A percentile compares a stretch with the other conserved stretches of the same genome.
phyloP scores from a whole-genome alignment of 495 filamentous ascomycete species.

The Hyaloscypha finlandica region DNA sequence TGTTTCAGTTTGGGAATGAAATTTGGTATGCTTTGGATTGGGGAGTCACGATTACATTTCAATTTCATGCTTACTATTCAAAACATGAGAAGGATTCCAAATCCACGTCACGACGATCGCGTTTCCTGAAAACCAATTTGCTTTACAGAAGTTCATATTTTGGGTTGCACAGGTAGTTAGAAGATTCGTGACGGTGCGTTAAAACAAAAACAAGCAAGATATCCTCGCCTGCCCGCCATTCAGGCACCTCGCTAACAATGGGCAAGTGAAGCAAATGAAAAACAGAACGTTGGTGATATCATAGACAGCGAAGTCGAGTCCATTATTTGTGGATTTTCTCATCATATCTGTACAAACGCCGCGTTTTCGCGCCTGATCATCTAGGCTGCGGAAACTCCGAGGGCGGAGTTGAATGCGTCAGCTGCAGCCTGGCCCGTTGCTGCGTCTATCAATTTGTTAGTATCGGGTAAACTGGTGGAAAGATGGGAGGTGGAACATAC shows the following conservation, averaged over 20 bases:
- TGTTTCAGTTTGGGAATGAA: background rate
- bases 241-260: background rate
- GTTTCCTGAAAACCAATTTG: background rate
- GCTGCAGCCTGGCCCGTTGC: conserved; percentile 54
- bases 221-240: background rate
- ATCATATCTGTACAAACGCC: background rate
- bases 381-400: conserved; percentile 21
- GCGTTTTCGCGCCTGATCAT: conserved; percentile 26
- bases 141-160: background rate
- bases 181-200: background rate
- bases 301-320: too few species aligned
- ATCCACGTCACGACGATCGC: too few species aligned
- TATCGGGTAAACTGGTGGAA: conserved; percentile 1
- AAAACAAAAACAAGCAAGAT: background rate
- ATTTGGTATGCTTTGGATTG: background rate
- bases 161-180: background rate
- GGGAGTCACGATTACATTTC: background rate
- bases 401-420: conserved; percentile 55
- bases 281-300: background rate
- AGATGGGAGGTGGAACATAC: background rate
- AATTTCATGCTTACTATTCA: background rate
- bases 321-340: background rate
- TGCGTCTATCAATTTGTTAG: conserved; percentile 31
- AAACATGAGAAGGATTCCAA: too few species aligned
- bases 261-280: background rate